These are phyloP conservation scores for Colletotrichum noveboracense DNA, from an alignment of 2,329 filamentous ascomycete genomes.

Conservation along the genomic window DNA sequence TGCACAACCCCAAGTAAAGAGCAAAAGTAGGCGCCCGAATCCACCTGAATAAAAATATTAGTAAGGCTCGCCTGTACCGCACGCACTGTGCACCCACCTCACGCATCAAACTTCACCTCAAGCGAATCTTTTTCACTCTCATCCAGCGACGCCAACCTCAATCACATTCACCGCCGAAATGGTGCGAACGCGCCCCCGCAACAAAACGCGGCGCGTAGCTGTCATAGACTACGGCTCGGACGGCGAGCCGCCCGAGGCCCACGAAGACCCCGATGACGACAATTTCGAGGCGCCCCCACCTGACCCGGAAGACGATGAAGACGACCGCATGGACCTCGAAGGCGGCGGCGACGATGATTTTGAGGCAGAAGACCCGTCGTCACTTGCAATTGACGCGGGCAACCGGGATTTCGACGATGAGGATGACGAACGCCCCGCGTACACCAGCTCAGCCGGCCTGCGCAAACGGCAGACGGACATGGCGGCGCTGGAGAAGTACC, in stretches of 20 bases:
- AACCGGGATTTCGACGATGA: conserved; percentile 30
- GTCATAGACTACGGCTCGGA: conserved; percentile 16
- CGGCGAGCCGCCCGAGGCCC: conserved; percentile 4
- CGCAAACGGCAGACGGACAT: conserved; percentile 19
- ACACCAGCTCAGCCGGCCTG: conserved; percentile 28
- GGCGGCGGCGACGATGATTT: conserved; percentile 37
- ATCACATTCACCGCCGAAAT: neutral
- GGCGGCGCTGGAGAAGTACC: conserved; percentile 15
- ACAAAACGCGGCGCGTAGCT: conserved; percentile 5
- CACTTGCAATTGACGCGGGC: conserved; percentile 22
- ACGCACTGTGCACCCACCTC: no score
- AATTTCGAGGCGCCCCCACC: conserved; percentile 21
- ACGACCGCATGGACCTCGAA: conserved; percentile 32
- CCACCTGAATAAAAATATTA: no score
- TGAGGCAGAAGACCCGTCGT: conserved; percentile 34
- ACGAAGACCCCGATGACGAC: conserved; percentile 26
- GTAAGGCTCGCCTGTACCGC: no score
- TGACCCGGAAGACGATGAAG: conserved; percentile 31
- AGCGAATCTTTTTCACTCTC: no score
- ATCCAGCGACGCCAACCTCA: no score
- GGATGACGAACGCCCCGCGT: conserved; percentile 31
- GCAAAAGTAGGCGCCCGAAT: no score
- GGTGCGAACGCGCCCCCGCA: conserved; percentile 12
- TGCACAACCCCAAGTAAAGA: fast-evolving
- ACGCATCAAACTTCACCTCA: no score